Evolutionary conservation across 202 grass and related monocot genomes (phyloP).

Genomic region (Zoysia matrella): DNA sequence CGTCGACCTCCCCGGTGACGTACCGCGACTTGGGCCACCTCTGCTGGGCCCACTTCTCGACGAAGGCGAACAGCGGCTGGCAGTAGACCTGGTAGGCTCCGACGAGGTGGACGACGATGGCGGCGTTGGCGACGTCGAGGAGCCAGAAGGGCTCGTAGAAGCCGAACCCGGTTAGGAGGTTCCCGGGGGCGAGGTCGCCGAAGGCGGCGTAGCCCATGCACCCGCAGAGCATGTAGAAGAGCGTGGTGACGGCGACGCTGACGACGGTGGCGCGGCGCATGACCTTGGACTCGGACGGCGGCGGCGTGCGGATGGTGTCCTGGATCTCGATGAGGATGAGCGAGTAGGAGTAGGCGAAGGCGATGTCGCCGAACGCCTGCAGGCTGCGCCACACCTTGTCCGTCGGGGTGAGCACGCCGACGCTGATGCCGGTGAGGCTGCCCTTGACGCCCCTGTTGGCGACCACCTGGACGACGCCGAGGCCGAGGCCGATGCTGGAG

Average conservation of each 20-base stretch:
- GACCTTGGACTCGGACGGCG: too few species aligned
- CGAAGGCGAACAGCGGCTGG: slow-evolving; percentile 91
- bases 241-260: too few species aligned
- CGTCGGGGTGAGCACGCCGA: slow-evolving; percentile 66
- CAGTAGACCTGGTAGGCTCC: slow-evolving; percentile 98
- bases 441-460: slow-evolving; percentile 66
- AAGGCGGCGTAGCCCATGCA: slow-evolving; percentile 96
- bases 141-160: slow-evolving; percentile 99
- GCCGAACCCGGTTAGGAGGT: slow-evolving; percentile 93
- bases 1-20: too few species aligned
- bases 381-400: too few species aligned
- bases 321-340: slow-evolving; percentile 99
- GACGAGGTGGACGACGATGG: slow-evolving; percentile 95
- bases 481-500: slow-evolving; percentile 72
- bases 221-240: slow-evolving; percentile 45
- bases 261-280: too few species aligned
- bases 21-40: slow-evolving; percentile 51
- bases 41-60: slow-evolving; percentile 80
- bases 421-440: slow-evolving; percentile 92
- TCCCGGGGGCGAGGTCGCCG: slow-evolving; percentile 71
- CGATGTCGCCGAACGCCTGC: slow-evolving; percentile 63
- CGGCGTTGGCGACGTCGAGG: slow-evolving; percentile 91
- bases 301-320: slow-evolving; percentile 64
- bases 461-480: slow-evolving; percentile 52
- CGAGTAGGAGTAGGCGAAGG: slow-evolving; percentile 99